These are phyloP conservation scores for Podospora pseudocomata DNA, from an alignment of 495 filamentous ascomycete genomes.

Conservation along the genomic window DNA sequence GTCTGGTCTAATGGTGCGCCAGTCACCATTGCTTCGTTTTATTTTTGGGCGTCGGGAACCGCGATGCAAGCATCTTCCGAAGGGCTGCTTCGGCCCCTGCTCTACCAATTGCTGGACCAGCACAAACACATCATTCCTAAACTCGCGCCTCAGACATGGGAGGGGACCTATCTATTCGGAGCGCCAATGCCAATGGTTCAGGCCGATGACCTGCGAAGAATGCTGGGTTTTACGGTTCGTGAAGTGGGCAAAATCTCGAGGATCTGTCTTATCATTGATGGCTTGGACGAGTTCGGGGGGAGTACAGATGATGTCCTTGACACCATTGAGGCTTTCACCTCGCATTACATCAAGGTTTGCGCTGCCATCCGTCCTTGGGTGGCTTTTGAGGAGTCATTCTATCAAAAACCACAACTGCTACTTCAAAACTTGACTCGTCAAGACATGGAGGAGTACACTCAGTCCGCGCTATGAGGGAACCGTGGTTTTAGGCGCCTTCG, in stretches of 20 bases:
- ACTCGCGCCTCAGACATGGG: not conserved
- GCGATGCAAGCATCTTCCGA: not conserved
- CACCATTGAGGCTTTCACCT: not conserved
- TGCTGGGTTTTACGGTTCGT: not conserved
- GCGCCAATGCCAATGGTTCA: not conserved
- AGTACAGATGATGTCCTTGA: not conserved
- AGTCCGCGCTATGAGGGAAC: not conserved
- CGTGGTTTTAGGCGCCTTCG: not conserved
- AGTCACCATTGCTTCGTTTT: not conserved
- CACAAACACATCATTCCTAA: not conserved
- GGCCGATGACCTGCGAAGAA: not conserved
- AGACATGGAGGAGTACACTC: not conserved
- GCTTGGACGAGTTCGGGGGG: not conserved
- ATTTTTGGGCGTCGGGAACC: not conserved
- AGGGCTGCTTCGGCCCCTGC: not conserved
- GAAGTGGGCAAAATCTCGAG: not conserved
- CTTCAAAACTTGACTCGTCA: not conserved
- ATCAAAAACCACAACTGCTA: not conserved
- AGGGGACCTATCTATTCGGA: not conserved
- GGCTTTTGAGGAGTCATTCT: not conserved
- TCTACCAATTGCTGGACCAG: not conserved
- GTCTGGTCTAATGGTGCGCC: not conserved
- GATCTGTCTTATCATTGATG: not conserved
- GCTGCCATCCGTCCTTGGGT: not conserved
- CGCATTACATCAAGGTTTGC: not conserved